A percentile compares a stretch with the other conserved stretches of the same genome.
phyloP scores from a whole-genome alignment of 2,329 filamentous ascomycete species.

The Exserohilum turcica region DNA sequence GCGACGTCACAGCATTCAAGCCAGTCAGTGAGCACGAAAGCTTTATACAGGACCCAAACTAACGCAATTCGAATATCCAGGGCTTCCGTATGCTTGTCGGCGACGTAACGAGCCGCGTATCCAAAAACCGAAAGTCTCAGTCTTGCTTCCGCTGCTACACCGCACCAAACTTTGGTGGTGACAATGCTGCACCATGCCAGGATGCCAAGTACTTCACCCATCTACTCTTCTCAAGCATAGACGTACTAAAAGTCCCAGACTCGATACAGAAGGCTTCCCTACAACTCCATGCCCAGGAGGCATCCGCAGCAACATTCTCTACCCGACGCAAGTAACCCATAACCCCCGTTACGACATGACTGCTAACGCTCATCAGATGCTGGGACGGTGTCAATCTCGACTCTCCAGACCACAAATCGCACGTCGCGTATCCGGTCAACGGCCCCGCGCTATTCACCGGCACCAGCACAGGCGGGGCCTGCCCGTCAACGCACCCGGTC shows the following conservation, averaged over 20 bases:
- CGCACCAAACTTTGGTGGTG: conserved; percentile 53
- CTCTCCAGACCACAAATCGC: conserved; percentile 56
- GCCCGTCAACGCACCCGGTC: conserved; percentile 52
- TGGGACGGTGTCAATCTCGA: conserved; percentile 59
- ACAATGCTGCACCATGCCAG: conserved; percentile 44
- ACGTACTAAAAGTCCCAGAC: conserved; percentile 3
- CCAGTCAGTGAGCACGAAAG: conserved; percentile 1
- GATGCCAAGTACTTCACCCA: conserved; percentile 21
- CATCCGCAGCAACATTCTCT: conserved; percentile 39
- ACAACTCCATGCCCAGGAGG: conserved; percentile 29
- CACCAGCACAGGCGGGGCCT: conserved; percentile 41
- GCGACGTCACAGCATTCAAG: conserved; percentile 53
- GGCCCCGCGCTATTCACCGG: conserved; percentile 32
- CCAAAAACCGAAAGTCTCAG: conserved; percentile 35
- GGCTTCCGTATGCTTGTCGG: conserved; percentile 56
- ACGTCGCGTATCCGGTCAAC: conserved; percentile 51
- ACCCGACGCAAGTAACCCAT: conserved; percentile 24
- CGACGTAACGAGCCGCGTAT: conserved; percentile 40
- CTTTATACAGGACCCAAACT: rapidly evolving
- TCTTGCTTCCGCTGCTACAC: conserved; percentile 55
- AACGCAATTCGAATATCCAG: conserved; percentile 37
- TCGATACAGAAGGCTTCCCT: conserved; percentile 20
- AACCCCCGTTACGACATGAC: too few species aligned
- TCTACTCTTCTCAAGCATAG: not conserved
- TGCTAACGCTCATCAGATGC: conserved; percentile 43